Percentiles rank a stretch among this genome's conserved stretches.
Evolutionary conservation across 495 filamentous ascomycete genomes (phyloP).

Genomic region (Talaromyces stipitatus): DNA sequence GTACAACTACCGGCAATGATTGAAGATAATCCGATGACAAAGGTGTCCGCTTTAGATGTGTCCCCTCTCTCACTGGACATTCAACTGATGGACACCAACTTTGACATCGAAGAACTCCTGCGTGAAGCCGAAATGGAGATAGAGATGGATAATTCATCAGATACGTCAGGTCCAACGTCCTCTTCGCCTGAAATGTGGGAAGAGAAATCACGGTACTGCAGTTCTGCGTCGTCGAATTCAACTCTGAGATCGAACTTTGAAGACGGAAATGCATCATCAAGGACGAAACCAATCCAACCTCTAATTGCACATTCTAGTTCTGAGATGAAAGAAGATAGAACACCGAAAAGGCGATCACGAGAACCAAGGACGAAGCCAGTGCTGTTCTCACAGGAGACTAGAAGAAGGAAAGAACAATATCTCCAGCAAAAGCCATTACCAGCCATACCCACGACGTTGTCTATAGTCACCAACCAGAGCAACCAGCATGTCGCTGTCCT

Average conservation of each 20-base stretch:
- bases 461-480: background rate
- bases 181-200: background rate
- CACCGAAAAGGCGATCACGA: background rate
- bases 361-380: background rate
- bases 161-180: background rate
- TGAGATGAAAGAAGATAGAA: background rate
- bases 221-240: background rate
- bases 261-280: background rate
- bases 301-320: background rate
- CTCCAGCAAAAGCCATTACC: background rate
- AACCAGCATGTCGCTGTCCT: background rate
- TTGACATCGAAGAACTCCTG: background rate
- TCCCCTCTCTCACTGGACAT: conserved; percentile 1
- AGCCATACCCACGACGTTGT: background rate
- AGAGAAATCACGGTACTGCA: background rate
- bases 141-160: background rate
- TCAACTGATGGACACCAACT: background rate
- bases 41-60: background rate
- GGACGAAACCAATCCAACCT: background rate
- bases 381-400: background rate
- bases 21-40: background rate
- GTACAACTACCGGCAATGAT: background rate
- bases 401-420: background rate
- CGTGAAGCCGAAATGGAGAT: background rate
- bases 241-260: background rate